Evolutionary conservation across 495 filamentous ascomycete genomes (phyloP), one percentile per base, ranked within the genome.

Genomic region (Chaetomium tenue): DNA sequence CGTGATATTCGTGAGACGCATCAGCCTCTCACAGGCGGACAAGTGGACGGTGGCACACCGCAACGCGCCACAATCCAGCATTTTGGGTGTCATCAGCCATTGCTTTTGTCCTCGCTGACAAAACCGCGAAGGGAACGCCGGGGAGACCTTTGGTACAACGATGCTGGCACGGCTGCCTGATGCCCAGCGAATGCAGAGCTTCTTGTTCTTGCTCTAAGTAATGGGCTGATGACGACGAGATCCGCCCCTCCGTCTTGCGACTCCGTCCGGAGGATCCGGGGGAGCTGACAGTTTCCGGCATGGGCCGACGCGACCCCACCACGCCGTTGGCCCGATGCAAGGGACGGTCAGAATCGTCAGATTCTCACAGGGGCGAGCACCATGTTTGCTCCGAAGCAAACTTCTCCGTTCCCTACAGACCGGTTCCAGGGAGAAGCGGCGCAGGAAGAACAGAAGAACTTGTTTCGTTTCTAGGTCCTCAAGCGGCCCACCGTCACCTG

Each of bases 1-100:
- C 40, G 16, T 28, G 39, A 4, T 1, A 40, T 25, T 6, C 55
- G 37, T 44, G 11, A 15, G 13, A 26, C 6, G 25, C n/a, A 15
- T 22, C n/a, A 66, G 67, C 73, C 73, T 75, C 73, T 75, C 71
- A 75, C 70, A 70, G 39, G 58, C 64, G 44, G 68, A 67, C 71
- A 73, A 68, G 73, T 72, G 70, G 73, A 72, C 66, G 66, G 54
- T 59, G 61, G 55, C 55, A 64, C 58, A 66, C 56, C 30, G 46
- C 20, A 57, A 64, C 66, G 55, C 64, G 68, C 71, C 68, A 70
- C 70, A 62, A 37, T 50, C 46, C 57, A 26, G 46, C 61, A 60
- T 48, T 33, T 40, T 48, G 63, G 56, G 63, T 68, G 50, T 48
- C 63, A 60, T 55, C 42, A 15, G 15, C n/a, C 40, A 44, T 46